Evolutionary conservation across 1,139 yeast species (phyloP), one percentile per base, ranked within the genome.

Genomic region (Petasospora fabianii): DNA sequence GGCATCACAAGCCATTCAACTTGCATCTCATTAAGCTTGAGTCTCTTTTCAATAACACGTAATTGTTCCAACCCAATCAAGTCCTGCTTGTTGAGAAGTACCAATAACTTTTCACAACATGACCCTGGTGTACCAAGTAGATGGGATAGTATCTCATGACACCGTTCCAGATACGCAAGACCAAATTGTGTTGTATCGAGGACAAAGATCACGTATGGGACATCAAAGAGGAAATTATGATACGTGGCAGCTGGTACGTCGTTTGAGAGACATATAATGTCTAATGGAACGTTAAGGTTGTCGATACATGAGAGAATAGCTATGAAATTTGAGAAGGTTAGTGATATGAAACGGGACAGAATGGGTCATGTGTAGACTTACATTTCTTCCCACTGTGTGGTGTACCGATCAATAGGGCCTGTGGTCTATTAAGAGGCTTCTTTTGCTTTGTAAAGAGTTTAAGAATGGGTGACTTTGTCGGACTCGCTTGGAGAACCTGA

Each of bases 21-120:
- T 5, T 33, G 36, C 10, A 45, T 33, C 6, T 31, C 11, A 4
- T 17, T 11, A 12, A 47, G 30, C 21, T 27, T 32, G 12, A 47
- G 35, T 14, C 36, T 35, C 22, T 36, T 39, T 16, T 48, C 53
- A 11, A 49, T 26, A 15, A 39, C 32, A 17, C 43, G 21, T 12
- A 38, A 31, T 12, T 42, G 38, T 2, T 34, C 38, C 15, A 43
- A 12, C 3, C 30, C 24, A 6, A 36, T 13, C 18, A 49, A 16
- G 24, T 53, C 57, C 14, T 44, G 44, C 27, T 53, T 53, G 36
- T 51, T 49, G 27, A 48, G 34, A 3, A 51, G 36, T 4, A 53
- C 44, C 29, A 47, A 20, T 4, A 47, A 35, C 28, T 47, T 47
- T 15, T 35, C 12, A 22, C 46, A 36, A 21, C 36, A 32, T 17